A percentile compares a stretch with the other conserved stretches of the same genome.
Conservation (phyloP, 176 grass and related monocot genomes). For the Urochloa ruziziensis region DNA sequence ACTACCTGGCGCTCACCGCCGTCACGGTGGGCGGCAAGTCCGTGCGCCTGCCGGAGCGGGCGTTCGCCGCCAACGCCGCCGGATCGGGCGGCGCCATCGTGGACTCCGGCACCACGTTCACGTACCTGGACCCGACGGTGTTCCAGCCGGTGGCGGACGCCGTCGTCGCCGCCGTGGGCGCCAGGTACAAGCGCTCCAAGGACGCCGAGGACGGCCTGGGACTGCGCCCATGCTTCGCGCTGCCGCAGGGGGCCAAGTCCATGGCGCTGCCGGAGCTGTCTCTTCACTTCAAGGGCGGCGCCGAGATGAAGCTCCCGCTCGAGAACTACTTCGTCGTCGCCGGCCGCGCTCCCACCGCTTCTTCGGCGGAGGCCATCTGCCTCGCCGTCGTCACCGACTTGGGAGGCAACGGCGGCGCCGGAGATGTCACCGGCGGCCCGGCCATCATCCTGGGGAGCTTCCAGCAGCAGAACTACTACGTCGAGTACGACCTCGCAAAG, state of each 20-base stretch:
- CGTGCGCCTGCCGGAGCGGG: slow-evolving; percentile 43
- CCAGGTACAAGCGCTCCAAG: slow-evolving; percentile 53
- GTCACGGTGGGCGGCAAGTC: slow-evolving; percentile 55
- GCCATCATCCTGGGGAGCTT: slow-evolving; percentile 84
- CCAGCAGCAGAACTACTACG: slow-evolving; percentile 91
- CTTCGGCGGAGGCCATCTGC: slow-evolving; percentile 51
- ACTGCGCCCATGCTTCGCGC: slow-evolving; percentile 70
- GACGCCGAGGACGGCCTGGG: slow-evolving; percentile 48
- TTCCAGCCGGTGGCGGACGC: slow-evolving; percentile 46
- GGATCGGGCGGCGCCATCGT: slow-evolving; percentile 74
- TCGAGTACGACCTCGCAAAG: slow-evolving; percentile 73
- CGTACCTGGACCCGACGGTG: slow-evolving; percentile 61
- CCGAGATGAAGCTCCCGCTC: slow-evolving; percentile 63
- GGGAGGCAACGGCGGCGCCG: neutral
- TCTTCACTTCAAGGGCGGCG: slow-evolving; percentile 60
- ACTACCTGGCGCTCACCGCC: slow-evolving; percentile 56
- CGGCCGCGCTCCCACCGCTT: neutral
- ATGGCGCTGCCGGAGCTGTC: slow-evolving; percentile 64
- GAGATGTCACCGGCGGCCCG: slow-evolving; percentile 32
- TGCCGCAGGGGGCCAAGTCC: slow-evolving; percentile 28
- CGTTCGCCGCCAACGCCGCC: slow-evolving; percentile 21
- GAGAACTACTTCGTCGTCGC: slow-evolving; percentile 75
- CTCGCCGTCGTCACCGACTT: slow-evolving; percentile 65
- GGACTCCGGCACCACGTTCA: slow-evolving; percentile 89
- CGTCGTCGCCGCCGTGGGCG: slow-evolving; percentile 35